phyloP scores from a whole-genome alignment of 768 basidiomycete species.

The Podaxis sp. region DNA sequence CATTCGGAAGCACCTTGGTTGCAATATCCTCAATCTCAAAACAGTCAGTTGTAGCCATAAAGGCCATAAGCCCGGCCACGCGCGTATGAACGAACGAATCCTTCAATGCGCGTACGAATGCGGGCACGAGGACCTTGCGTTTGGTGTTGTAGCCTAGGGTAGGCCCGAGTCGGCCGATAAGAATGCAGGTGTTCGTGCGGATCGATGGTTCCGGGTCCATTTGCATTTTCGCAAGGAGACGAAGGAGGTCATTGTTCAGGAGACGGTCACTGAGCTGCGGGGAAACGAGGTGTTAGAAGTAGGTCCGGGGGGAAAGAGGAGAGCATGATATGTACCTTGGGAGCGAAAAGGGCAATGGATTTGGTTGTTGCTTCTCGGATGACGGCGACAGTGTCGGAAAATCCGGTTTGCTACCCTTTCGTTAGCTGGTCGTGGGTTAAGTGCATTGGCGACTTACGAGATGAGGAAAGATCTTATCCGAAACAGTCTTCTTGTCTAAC shows the following conservation, averaged over 20 bases:
- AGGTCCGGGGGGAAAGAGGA: background rate
- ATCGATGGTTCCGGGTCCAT: slow-evolving; percentile 92
- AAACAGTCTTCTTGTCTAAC: slow-evolving; percentile 81
- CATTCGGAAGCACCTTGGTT: slow-evolving; percentile 83
- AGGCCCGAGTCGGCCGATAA: slow-evolving; percentile 89
- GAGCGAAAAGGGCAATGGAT: slow-evolving; percentile 78
- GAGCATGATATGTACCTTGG: slow-evolving; percentile 56
- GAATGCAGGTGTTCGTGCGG: slow-evolving; percentile 95
- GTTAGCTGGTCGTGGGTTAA: slow-evolving; percentile 4
- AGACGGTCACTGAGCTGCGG: slow-evolving; percentile 83
- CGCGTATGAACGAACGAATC: slow-evolving; percentile 92
- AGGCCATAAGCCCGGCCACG: slow-evolving; percentile 92
- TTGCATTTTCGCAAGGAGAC: slow-evolving; percentile 91
- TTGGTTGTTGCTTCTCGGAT: slow-evolving; percentile 95
- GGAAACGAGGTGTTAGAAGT: background rate
- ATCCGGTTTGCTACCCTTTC: slow-evolving; percentile 80
- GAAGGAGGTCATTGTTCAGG: slow-evolving; percentile 94
- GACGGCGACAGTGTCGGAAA: slow-evolving; percentile 90
- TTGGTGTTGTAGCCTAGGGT: slow-evolving; percentile 85
- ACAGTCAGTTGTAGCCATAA: slow-evolving; percentile 91
- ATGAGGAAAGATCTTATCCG: slow-evolving; percentile 91
- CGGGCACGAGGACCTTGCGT: slow-evolving; percentile 95
- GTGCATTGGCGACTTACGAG: slow-evolving; percentile 51
- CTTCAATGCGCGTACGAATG: slow-evolving; percentile 86
- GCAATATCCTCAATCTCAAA: slow-evolving; percentile 90